These are phyloP conservation scores for Salix brachista DNA, from an alignment of 345 rosid genomes.

Conservation along the genomic window DNA sequence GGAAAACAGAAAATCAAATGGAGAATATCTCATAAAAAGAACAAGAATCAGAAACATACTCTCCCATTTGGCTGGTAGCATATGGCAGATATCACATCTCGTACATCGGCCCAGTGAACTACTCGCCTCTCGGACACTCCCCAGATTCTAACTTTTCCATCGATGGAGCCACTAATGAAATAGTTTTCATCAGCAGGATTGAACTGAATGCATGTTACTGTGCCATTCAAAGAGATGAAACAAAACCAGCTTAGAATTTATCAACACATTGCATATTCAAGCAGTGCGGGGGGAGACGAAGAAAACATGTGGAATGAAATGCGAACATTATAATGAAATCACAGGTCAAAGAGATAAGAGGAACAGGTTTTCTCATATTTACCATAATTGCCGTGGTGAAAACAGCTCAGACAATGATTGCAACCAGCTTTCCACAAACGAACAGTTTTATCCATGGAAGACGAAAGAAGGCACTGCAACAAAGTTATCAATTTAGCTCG, in stretches of 20 bases:
- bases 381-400: conserved; percentile 70
- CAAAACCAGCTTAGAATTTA: conserved; percentile 9
- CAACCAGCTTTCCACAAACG: conserved; percentile 69
- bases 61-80: conserved; percentile 71
- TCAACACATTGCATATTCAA: background rate
- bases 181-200: conserved; percentile 60
- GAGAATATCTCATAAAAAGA: background rate
- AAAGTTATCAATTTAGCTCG: conserved; percentile 6
- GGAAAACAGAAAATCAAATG: background rate
- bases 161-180: conserved; percentile 85
- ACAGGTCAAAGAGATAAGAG: background rate
- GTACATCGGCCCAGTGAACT: conserved; percentile 70
- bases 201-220: conserved; percentile 92
- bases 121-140: conserved; percentile 62
- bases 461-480: conserved; percentile 67
- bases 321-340: background rate
- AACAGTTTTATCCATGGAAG: conserved; percentile 77
- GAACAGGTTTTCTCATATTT: conserved; percentile 1
- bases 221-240: conserved; percentile 13
- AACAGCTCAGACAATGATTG: conserved; percentile 47
- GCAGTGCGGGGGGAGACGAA: background rate
- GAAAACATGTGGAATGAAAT: background rate
- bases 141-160: conserved; percentile 95
- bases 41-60: conserved; percentile 33
- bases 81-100: conserved; percentile 66